These are phyloP conservation scores for Calonectria crousiana DNA, from an alignment of 2,329 filamentous ascomycete genomes.

Conservation along the genomic window DNA sequence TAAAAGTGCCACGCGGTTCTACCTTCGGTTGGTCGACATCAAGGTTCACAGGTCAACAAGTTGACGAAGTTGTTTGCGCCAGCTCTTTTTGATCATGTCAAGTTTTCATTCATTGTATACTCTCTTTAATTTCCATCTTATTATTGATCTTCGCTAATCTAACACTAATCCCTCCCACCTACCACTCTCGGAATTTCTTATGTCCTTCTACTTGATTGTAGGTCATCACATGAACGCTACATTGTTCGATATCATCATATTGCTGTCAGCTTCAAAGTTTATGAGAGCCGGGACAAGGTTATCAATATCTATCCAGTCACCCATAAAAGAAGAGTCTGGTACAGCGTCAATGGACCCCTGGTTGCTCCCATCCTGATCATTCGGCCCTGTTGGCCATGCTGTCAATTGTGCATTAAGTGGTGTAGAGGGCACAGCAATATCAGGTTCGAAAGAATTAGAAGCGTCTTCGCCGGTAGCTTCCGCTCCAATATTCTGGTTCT, in stretches of 20 bases:
- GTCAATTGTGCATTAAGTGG: neutral
- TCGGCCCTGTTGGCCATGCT: neutral
- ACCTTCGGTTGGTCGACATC: too few relatives aligned
- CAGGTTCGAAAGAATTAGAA: neutral
- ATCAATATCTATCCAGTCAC: constrained; percentile 17
- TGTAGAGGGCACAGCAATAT: neutral
- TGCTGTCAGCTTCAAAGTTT: constrained; percentile 9
- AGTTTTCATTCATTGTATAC: too few relatives aligned
- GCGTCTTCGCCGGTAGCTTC: neutral
- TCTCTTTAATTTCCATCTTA: too few relatives aligned
- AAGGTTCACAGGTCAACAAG: too few relatives aligned
- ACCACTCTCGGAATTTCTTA: neutral
- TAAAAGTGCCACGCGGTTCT: too few relatives aligned
- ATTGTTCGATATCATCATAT: neutral
- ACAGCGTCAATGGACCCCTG: neutral
- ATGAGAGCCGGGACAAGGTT: constrained; percentile 11
- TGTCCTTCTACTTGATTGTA: neutral
- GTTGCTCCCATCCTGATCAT: neutral
- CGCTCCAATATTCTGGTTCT: neutral
- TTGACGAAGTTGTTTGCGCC: too few relatives aligned
- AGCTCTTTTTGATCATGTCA: too few relatives aligned
- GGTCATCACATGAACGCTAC: constrained; percentile 8
- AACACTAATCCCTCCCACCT: neutral
- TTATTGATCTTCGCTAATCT: neutral
- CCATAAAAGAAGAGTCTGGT: constrained; percentile 6